A percentile compares a stretch with the other conserved stretches of the same genome.
These are phyloP conservation scores for Vitis cinerea DNA, from an alignment of 164 flowering plant genomes.

Conservation along the genomic window DNA sequence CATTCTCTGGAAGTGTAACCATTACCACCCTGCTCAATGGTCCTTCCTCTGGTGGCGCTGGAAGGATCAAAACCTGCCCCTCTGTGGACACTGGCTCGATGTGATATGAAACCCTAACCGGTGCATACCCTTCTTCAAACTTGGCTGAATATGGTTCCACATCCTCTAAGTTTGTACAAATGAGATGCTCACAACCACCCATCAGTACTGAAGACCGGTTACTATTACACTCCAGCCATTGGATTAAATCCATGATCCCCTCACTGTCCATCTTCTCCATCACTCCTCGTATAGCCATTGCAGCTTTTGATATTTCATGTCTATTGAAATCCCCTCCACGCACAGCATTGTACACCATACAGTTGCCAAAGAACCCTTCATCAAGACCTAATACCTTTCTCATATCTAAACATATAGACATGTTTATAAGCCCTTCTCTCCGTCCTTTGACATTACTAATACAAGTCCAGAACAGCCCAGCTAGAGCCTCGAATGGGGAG, in stretches of 20 bases:
- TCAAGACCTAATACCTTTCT: slow-evolving; percentile 45
- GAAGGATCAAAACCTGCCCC: slow-evolving; percentile 53
- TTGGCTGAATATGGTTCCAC: slow-evolving; percentile 25
- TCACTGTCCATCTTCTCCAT: slow-evolving; percentile 31
- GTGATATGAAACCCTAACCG: slow-evolving; percentile 42
- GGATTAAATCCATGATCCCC: slow-evolving; percentile 46
- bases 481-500: slow-evolving; percentile 53
- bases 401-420: slow-evolving; percentile 52
- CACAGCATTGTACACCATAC: slow-evolving; percentile 55
- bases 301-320: slow-evolving; percentile 29
- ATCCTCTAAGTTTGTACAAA: slow-evolving; percentile 46
- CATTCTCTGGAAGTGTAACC: slow-evolving; percentile 52
- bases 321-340: slow-evolving; percentile 12
- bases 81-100: slow-evolving; percentile 40
- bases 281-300: slow-evolving; percentile 25
- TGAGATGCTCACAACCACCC: slow-evolving; percentile 31
- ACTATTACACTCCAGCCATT: slow-evolving; percentile 38
- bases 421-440: slow-evolving; percentile 32
- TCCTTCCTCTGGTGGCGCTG: slow-evolving; percentile 38
- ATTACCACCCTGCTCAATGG: slow-evolving; percentile 47
- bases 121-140: slow-evolving; percentile 34
- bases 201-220: slow-evolving; percentile 8
- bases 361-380: slow-evolving; percentile 61
- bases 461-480: slow-evolving; percentile 57
- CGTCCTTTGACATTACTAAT: slow-evolving; percentile 45